phyloP scores from a whole-genome alignment of 306 rosid genomes.

The Aeschynomene evenia region DNA sequence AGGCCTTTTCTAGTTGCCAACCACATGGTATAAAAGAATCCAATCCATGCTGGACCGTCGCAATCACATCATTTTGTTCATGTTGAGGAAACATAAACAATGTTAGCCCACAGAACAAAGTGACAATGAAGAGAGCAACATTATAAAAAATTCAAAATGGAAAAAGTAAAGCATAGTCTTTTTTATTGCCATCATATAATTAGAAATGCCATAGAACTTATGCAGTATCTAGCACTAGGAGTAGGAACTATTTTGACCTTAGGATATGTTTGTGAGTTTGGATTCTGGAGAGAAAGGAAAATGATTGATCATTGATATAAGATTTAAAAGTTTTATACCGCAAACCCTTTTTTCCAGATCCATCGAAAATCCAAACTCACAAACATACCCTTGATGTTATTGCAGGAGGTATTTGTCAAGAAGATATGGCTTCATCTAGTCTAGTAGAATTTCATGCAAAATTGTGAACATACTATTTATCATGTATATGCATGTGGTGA shows the following conservation, averaged over 20 bases:
- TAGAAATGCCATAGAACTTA: conserved; percentile 13
- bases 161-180: neutral
- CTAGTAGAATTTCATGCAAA: conserved; percentile 1
- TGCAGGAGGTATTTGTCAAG: neutral
- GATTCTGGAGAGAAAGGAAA: too few species aligned
- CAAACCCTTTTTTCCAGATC: too few species aligned
- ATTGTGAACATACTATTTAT: neutral
- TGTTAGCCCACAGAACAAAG: conserved; percentile 14
- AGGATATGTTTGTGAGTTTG: too few species aligned
- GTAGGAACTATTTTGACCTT: neutral
- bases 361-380: neutral
- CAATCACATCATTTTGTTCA: conserved; percentile 29
- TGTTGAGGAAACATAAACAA: conserved; percentile 4
- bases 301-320: too few species aligned
- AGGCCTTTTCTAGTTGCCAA: conserved; percentile 57
- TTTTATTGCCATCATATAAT: neutral
- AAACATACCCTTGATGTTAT: neutral
- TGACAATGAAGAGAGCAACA: neutral
- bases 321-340: too few species aligned
- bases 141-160: neutral
- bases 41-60: conserved; percentile 75
- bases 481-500: neutral
- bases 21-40: conserved; percentile 62
- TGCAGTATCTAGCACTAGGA: conserved; percentile 7
- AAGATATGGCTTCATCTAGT: neutral